A percentile compares a stretch with the other conserved stretches of the same genome.
phyloP scores from a whole-genome alignment of 129 eudicot genomes.

The Ambrosia trifida region DNA sequence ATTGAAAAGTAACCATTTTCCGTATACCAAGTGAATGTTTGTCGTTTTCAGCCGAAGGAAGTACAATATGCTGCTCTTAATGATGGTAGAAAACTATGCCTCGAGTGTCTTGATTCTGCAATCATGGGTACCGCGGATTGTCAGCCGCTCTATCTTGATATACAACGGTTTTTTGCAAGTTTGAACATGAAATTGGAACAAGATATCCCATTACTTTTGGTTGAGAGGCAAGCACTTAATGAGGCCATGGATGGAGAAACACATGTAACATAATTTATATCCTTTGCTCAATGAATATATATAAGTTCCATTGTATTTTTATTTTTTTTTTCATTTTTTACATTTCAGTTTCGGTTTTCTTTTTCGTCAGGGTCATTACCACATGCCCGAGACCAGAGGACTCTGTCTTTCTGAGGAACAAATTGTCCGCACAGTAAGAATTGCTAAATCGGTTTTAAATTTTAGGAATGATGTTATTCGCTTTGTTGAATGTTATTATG shows the following conservation, averaged over 20 bases:
- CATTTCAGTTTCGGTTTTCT: constrained; percentile 1
- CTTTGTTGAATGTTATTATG: neutral
- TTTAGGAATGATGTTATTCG: neutral
- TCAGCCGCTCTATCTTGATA: constrained; percentile 77
- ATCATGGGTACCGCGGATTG: constrained; percentile 73
- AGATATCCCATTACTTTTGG: constrained; percentile 81
- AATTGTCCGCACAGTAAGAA: constrained; percentile 68
- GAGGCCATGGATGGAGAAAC: constrained; percentile 80
- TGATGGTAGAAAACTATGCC: constrained; percentile 81
- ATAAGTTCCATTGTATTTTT: neutral
- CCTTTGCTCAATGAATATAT: neutral
- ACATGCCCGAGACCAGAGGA: constrained; percentile 90
- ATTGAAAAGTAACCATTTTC: neutral
- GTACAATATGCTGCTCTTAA: constrained; percentile 62
- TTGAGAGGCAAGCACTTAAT: constrained; percentile 84
- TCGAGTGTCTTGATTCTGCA: constrained; percentile 81
- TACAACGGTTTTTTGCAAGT: constrained; percentile 64
- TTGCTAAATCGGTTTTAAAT: neutral
- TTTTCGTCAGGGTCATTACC: constrained; percentile 68
- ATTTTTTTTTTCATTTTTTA: neutral
- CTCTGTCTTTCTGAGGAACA: constrained; percentile 86
- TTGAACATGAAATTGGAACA: constrained; percentile 75
- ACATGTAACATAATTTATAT: constrained; percentile 52
- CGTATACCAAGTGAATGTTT: neutral
- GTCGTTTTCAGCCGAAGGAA: constrained; percentile 51